Base-by-base conservation (phyloP, 179 eudicot species). In the Silene coronaria region DNA sequence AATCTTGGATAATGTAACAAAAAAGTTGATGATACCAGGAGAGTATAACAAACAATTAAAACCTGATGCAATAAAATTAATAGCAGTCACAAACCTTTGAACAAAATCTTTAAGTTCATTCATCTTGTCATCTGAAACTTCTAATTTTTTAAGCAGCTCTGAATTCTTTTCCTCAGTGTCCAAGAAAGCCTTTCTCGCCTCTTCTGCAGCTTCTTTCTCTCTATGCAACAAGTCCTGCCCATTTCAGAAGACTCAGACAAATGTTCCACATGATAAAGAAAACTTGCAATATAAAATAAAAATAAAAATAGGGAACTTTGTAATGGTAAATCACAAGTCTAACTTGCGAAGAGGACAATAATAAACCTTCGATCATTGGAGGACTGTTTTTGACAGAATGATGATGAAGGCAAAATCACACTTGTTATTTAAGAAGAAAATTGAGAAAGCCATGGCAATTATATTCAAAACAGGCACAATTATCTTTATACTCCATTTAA, bases 41-140 rank as follows among this genome's bases (percentile, higher is more conserved):
- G 17, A 75, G 30, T 23, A 11, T 36, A 42, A 27, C 26, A 26
- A 68, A 66, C 23, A 45, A 19, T 4, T 51, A 67, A 32, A 32
- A 21, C 28, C 28, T 61, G 22, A 57, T 30, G 55, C 30, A 11
- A 67, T 30, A 27, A 23, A 6, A 9, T 27, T 26, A 59, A 77
- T 42, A 57, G 66, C 17, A 72, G 64, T 51, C 67, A 82, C 87
- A 76, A 66, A 96, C 99, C 99, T 93, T 82, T 93, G 99, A 57
- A 84, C 81, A 67, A 95, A 89, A 45, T 91, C 96, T 87, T 87
- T 95, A 78, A 96, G 93, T 80, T 88, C 87, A 57, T 86, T 85
- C 32, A 87, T 86, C 82, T 83, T 89, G 66, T 85, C 91, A 60
- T 86, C 97, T 70, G 97, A 84, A 80, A 90, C 92, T 84, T 88